These are phyloP conservation scores for Rubia yunnanensis DNA, from an alignment of 257 asterid genomes.

Conservation along the genomic window DNA sequence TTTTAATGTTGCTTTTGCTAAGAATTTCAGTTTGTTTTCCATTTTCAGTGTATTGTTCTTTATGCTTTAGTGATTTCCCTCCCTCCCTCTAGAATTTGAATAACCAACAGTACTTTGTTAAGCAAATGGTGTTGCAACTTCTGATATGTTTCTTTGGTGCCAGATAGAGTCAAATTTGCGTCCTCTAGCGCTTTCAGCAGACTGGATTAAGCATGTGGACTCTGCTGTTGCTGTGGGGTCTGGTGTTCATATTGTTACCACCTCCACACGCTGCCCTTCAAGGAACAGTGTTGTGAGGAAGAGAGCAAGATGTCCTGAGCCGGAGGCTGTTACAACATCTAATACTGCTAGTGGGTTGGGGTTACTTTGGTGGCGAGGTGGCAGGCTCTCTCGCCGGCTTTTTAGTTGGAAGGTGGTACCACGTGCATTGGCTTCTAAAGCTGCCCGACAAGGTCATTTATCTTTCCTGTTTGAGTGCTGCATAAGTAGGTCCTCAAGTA, in stretches of 20 bases:
- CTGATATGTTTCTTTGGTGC: slow-evolving; percentile 19
- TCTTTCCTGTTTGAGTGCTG: slow-evolving; percentile 12
- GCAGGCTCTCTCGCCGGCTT: slow-evolving; percentile 68
- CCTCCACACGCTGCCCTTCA: slow-evolving; percentile 46
- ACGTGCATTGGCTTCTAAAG: slow-evolving; percentile 65
- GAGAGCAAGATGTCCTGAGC: slow-evolving; percentile 42
- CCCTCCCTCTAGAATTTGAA: background rate
- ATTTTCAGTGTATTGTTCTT: background rate
- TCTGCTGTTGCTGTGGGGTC: slow-evolving; percentile 71
- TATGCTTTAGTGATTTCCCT: background rate
- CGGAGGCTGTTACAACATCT: slow-evolving; percentile 36
- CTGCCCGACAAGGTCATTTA: slow-evolving; percentile 84
- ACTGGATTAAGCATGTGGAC: slow-evolving; percentile 85
- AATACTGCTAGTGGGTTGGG: slow-evolving; percentile 56
- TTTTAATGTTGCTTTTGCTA: background rate
- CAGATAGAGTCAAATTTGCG: slow-evolving; percentile 91
- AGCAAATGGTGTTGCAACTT: background rate
- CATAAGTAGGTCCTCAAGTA: slow-evolving; percentile 1
- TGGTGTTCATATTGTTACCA: slow-evolving; percentile 43
- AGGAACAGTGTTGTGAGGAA: slow-evolving; percentile 56
- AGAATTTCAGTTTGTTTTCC: background rate
- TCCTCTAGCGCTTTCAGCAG: slow-evolving; percentile 63
- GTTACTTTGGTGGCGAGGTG: slow-evolving; percentile 98
- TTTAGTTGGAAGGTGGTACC: slow-evolving; percentile 84
- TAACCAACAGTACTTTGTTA: background rate